Conservation (phyloP, 2,329 filamentous ascomycete genomes). For the Aspergillus thermomutatus region DNA sequence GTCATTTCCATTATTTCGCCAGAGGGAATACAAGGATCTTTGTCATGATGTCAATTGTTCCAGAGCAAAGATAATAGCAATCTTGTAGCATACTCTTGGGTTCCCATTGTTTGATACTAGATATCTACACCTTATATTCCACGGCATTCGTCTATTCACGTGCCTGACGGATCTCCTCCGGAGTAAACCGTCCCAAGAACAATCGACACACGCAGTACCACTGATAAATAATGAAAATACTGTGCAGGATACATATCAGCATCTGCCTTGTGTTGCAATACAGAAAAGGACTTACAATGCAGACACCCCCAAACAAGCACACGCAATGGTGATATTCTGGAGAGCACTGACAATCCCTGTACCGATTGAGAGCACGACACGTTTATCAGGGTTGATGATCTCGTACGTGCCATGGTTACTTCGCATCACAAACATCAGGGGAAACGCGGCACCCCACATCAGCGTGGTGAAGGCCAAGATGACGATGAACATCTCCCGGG, state of each 20-base stretch:
- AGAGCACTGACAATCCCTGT: background rate
- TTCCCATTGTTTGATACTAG: no score
- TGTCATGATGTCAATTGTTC: no score
- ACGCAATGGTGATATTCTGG: background rate
- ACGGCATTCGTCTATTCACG: background rate
- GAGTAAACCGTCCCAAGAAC: background rate
- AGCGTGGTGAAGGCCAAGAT: background rate
- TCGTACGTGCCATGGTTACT: background rate
- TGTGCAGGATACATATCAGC: background rate
- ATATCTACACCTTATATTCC: no score
- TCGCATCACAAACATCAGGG: constrained; percentile 2
- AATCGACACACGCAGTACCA: constrained; percentile 4
- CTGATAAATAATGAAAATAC: background rate
- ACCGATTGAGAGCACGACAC: background rate
- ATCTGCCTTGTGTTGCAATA: background rate
- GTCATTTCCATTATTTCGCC: no score
- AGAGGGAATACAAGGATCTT: no score
- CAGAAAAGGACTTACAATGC: background rate
- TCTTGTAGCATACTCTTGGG: no score
- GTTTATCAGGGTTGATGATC: background rate
- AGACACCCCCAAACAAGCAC: background rate
- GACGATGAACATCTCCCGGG: background rate
- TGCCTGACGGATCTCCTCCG: background rate
- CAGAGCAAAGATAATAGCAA: no score
- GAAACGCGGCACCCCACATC: constrained; percentile 1